Percentiles rank a stretch among this genome's conserved stretches.
Conservation (phyloP, 371 early-diverging fungal genomes). For the Mycotypha africana region DNA sequence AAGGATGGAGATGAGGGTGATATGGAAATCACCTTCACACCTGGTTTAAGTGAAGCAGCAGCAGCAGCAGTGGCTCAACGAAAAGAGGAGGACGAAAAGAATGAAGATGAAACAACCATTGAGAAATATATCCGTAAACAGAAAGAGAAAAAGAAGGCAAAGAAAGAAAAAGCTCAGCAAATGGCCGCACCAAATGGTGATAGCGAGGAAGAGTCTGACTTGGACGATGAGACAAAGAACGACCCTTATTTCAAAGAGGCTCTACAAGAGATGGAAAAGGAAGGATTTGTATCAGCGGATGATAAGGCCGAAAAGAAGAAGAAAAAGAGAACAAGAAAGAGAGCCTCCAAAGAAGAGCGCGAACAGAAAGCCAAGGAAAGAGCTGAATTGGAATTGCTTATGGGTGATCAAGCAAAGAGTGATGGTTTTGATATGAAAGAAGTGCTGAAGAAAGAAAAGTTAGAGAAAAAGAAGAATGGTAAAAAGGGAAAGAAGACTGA, state of each 20-base stretch:
- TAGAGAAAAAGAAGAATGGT: constrained; percentile 63
- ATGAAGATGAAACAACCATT: constrained; percentile 74
- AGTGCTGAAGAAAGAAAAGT: constrained; percentile 84
- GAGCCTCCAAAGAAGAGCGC: constrained; percentile 54
- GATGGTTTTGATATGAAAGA: constrained; percentile 82
- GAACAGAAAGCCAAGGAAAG: constrained; percentile 51
- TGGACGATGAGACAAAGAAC: constrained; percentile 52
- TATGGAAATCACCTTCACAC: constrained; percentile 95
- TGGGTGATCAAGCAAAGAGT: constrained; percentile 60
- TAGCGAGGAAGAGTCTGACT: constrained; percentile 41
- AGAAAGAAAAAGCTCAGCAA: too few species aligned
- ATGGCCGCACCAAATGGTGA: constrained; percentile 19
- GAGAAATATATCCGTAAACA: constrained; percentile 82
- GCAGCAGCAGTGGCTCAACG: constrained; percentile 51
- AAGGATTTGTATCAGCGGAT: constrained; percentile 18
- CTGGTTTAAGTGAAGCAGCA: constrained; percentile 80
- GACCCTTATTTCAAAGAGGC: constrained; percentile 71
- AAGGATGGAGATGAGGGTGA: constrained; percentile 60
- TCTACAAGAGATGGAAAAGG: constrained; percentile 44
- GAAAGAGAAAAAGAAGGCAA: constrained; percentile 54
- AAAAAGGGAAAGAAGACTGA: constrained; percentile 46
- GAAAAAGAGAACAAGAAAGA: constrained; percentile 49
- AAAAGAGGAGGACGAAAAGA: constrained; percentile 30
- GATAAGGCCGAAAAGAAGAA: constrained; percentile 37
- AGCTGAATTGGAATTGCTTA: constrained; percentile 84